Base-by-base conservation (phyloP, 805 yeast species). In the Ogataea paradorogensis region DNA sequence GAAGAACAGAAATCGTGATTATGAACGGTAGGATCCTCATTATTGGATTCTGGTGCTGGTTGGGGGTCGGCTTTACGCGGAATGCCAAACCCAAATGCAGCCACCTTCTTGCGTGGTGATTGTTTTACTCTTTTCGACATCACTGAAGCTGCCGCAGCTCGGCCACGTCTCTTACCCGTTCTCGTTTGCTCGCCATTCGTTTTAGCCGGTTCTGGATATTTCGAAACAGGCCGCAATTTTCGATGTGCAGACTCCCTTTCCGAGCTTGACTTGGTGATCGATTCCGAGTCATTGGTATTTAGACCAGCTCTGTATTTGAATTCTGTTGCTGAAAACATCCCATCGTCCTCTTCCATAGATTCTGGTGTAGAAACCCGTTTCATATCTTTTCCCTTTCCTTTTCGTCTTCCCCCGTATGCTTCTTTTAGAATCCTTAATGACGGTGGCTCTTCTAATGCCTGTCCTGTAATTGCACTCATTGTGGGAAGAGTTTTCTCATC, bases 1-100 rank as follows among this genome's bases (percentile, higher is more conserved):
- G 93, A 73, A n/a, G 85, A 70, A 56, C 99, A 91, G 59, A 74
- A 90, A 60, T 91, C 99, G 46, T 90, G 95, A 59, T 91, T 93
- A 43, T 64, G 47, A 26, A 49, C 41, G 5, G 55, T 46, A 9
- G 49, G 43, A 23, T 52, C 59, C 15, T 45, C 45, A 3, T 45
- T 41, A 27, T 29, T 27, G 13, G 40, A 10, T n/a, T 30, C 21
- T n/a, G 15, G 15, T 9, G 18, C 31, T 8, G 40, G 20, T 16
- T 16, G 18, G 14, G 24, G 30, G 51, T 21, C 41, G 23, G 24
- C 38, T 13, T 31, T 25, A 13, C 33, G 15, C 15, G 47, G 40
- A 10, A 45, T 20, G 13, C 45, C 47, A 27, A 40, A 43, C 29
- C 46, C 48, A 22, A 43, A 36, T 14, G 39, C 28, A 5, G 45